Conservation (phyloP, 345 rosid genomes). For the Boechera stricta region DNA sequence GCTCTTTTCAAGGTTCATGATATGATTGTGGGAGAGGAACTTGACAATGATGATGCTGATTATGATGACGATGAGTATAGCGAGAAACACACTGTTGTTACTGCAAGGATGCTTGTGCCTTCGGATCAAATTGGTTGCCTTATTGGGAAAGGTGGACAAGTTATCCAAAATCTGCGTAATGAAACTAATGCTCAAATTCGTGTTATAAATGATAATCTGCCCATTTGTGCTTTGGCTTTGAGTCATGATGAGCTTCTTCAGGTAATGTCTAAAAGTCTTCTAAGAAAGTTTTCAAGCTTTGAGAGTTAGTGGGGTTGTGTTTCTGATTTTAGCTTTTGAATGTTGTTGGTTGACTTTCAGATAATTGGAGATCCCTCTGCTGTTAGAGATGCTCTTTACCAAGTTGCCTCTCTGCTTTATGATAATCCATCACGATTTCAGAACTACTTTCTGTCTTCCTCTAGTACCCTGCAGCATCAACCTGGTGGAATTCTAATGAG, state of each 20-base stretch:
- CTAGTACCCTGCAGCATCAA: constrained; percentile 47
- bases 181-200: constrained; percentile 69
- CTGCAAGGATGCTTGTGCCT: constrained; percentile 63
- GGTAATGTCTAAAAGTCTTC: constrained; percentile 46
- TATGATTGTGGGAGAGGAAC: constrained; percentile 55
- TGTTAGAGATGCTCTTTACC: constrained; percentile 60
- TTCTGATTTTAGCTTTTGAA: constrained; percentile 8
- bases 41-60: constrained; percentile 46
- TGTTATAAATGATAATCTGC: constrained; percentile 60
- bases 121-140: constrained; percentile 81
- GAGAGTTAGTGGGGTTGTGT: constrained; percentile 3
- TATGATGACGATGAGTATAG: constrained; percentile 54
- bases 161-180: constrained; percentile 59
- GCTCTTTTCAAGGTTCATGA: constrained; percentile 70
- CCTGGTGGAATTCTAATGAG: constrained; percentile 53
- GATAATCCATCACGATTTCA: constrained; percentile 74
- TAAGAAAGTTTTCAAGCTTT: constrained; percentile 1
- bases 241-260: constrained; percentile 70
- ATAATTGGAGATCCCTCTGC: constrained; percentile 56
- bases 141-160: constrained; percentile 75
- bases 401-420: constrained; percentile 63
- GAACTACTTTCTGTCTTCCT: constrained; percentile 57
- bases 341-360: constrained; percentile 47
- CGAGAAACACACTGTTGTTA: constrained; percentile 51
- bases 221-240: constrained; percentile 61